Evolutionary conservation across 2,329 filamentous ascomycete genomes (phyloP).

Genomic region (Aspergillus carbonarius): DNA sequence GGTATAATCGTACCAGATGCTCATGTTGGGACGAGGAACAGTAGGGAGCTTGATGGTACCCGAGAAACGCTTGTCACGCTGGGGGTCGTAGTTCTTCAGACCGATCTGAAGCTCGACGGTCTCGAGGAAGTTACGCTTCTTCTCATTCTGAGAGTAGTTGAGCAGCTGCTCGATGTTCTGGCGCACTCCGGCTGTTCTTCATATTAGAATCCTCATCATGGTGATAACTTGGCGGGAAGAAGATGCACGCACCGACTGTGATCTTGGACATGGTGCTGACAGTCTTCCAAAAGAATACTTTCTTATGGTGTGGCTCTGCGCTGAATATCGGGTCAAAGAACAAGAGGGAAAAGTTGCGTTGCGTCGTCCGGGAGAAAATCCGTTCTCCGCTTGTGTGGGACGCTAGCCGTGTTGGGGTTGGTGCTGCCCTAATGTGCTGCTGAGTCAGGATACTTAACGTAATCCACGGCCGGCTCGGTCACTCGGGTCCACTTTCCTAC

Average conservation of each 20-base stretch:
- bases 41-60: constrained; percentile 95
- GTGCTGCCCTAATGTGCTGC: constrained; percentile 24
- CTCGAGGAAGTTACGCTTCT: constrained; percentile 98
- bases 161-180: constrained; percentile 90
- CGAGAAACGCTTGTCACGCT: constrained; percentile 99
- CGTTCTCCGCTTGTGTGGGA: constrained; percentile 43
- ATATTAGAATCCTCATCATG: neutral
- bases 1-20: constrained; percentile 68
- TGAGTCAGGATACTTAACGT: neutral
- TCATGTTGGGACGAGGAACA: constrained; percentile 88
- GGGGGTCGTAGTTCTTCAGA: constrained; percentile 97
- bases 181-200: constrained; percentile 77
- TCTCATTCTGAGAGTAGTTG: constrained; percentile 90
- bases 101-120: constrained; percentile 82
- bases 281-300: constrained; percentile 81
- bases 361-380: constrained; percentile 28
- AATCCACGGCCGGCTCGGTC: too few species aligned
- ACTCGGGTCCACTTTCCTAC: too few species aligned
- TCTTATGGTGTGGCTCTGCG: constrained; percentile 73
- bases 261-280: constrained; percentile 61
- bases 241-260: constrained; percentile 53
- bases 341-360: constrained; percentile 23
- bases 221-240: neutral
- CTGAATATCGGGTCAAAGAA: constrained; percentile 34
- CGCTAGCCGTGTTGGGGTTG: constrained; percentile 27